Evolutionary conservation across 805 yeast genomes (phyloP).

Genomic region (Starmerella asiatica): DNA sequence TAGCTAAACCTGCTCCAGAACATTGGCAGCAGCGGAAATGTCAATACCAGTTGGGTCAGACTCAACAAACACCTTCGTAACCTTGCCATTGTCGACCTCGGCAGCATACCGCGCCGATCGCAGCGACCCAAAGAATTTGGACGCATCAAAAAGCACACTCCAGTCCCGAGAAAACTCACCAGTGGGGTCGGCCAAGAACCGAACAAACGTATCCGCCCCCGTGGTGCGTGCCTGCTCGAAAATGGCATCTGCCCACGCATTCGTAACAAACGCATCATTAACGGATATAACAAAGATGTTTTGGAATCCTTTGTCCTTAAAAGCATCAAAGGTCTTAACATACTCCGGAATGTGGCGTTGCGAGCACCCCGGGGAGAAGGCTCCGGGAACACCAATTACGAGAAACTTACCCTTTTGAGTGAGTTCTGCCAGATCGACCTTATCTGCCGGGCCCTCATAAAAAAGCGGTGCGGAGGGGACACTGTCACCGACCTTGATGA

Average conservation of each 20-base stretch:
- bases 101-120: constrained; percentile 68
- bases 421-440: constrained; percentile 40
- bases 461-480: constrained; percentile 45
- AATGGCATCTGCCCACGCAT: constrained; percentile 54
- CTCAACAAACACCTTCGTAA: constrained; percentile 53
- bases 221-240: constrained; percentile 13
- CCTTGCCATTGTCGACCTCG: constrained; percentile 61
- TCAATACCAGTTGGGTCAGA: constrained; percentile 67
- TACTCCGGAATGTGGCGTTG: constrained; percentile 65
- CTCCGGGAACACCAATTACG: constrained; percentile 57
- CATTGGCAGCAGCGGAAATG: constrained; percentile 24
- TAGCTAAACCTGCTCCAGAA: constrained; percentile 22
- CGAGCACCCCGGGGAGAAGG: constrained; percentile 70
- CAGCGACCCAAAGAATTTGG: constrained; percentile 58
- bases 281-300: constrained; percentile 59
- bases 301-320: constrained; percentile 52
- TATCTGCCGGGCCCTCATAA: constrained; percentile 54
- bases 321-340: constrained; percentile 36
- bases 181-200: constrained; percentile 60
- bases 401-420: constrained; percentile 38
- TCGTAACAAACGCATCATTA: constrained; percentile 74
- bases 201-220: constrained; percentile 31
- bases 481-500: constrained; percentile 43
- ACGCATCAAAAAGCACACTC: constrained; percentile 62
- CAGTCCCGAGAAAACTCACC: constrained; percentile 56